Evolutionary conservation across 352 stramenopile species (phyloP), one percentile per base, ranked within the genome.

Genomic region (Pythium angustatum): DNA sequence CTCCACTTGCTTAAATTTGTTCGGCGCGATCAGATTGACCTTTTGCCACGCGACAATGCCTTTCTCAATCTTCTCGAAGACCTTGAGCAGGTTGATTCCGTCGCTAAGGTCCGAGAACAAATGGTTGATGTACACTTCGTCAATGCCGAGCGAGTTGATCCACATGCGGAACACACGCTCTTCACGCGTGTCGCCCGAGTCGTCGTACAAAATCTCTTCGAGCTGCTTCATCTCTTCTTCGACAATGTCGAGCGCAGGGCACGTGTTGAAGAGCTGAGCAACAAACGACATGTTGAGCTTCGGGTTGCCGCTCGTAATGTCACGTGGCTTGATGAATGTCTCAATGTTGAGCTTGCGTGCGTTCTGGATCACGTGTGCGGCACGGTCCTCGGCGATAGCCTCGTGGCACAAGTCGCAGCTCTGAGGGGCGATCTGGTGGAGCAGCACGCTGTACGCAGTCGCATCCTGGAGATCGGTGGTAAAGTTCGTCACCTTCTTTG

Each of bases 201-300:
- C 90, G 58, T 97, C 90, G 67, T 95, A 93, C 68, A 93, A 53
- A 47, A 96, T 83, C 48, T 97, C 88, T 27, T 96, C 78, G 6
- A 96, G 79, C 63, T 93, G 81, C 62, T 94, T 91, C 10, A 96
- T 71, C 34, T 94, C 88, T 60, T 91, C 87, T 56, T 91, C 85
- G 27, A 93, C 72, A 27, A 91, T 75, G 53, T 92, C 79, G 38
- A 98, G 68, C 10, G 88, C 89, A 12, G 85, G 88, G 41, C 91
- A 96, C 36, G 86, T 97, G 72, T 98, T 98, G 60, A 98, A 98
- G 24, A 98, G 78, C 78, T 96, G 88, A 6, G 88, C 88, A 30
- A 93, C 84, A 38, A 96, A 96, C 51, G 78, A 89, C 84, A 96
- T 93, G 73, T 96, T 94, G 15, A 98, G 77, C 80, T 97, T 97